Percentiles rank a stretch among this genome's conserved stretches.
Evolutionary conservation across 2,329 filamentous ascomycete genomes (phyloP).

Genomic region (Hymenoscyphus scutula): DNA sequence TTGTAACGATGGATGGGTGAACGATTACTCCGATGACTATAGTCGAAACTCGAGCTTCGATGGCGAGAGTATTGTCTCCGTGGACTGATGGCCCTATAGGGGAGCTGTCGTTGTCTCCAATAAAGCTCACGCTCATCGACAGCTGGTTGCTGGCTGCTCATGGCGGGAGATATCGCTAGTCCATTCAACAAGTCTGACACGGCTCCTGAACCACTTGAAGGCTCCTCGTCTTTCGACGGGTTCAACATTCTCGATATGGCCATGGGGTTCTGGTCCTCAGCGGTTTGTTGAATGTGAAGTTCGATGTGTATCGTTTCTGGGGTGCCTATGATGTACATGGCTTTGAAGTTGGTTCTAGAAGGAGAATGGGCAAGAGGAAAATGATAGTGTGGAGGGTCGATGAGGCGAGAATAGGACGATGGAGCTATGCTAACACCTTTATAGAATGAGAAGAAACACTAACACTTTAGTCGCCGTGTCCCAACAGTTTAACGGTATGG

Average conservation of each 20-base stretch:
- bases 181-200: neutral
- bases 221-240: neutral
- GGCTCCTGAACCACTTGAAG: neutral
- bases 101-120: neutral
- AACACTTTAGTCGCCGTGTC: constrained; percentile 5
- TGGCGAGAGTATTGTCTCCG: neutral
- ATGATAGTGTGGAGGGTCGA: neutral
- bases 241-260: constrained; percentile 9
- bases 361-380: neutral
- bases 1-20: constrained; percentile 3
- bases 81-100: neutral
- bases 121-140: neutral
- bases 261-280: constrained; percentile 4
- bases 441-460: constrained; percentile 3
- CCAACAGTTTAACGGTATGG: neutral
- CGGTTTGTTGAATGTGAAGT: neutral
- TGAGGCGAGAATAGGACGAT: neutral
- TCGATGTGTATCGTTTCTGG: constrained; percentile 1
- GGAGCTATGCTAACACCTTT: constrained; percentile 1
- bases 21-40: neutral
- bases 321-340: neutral
- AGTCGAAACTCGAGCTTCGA: constrained; percentile 4
- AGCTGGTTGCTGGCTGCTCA: neutral
- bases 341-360: neutral
- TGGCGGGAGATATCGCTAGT: neutral